Percentiles rank a stretch among this genome's conserved stretches.
phyloP scores from a whole-genome alignment of 257 asterid species.

The Lycium ferocissimum region DNA sequence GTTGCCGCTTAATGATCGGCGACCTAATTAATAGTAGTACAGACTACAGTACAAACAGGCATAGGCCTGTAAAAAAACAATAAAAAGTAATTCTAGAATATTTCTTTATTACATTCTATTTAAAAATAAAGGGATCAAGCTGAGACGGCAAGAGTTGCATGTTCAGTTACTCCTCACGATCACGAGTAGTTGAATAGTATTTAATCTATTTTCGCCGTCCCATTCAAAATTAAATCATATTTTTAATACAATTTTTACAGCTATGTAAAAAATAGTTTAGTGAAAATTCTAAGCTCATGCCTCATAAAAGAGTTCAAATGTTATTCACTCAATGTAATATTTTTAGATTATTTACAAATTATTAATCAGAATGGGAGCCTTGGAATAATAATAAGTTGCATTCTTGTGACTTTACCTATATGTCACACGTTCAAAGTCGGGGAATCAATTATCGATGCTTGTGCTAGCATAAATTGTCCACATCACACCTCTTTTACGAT shows the following conservation, averaged over 20 bases:
- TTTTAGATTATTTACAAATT: not conserved
- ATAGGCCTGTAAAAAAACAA: not conserved
- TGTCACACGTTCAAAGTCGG: too few relatives aligned
- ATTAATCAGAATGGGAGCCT: not conserved
- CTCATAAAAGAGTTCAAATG: not conserved
- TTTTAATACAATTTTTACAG: not conserved
- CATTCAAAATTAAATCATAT: not conserved
- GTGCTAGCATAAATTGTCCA: too few relatives aligned
- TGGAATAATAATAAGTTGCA: too few relatives aligned
- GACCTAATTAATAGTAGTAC: not conserved
- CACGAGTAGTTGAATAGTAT: constrained; percentile 24
- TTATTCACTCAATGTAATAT: not conserved
- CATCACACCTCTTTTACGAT: too few relatives aligned
- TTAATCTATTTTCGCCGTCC: not conserved
- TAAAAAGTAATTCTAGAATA: not conserved
- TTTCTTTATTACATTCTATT: not conserved
- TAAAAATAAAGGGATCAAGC: not conserved
- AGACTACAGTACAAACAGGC: not conserved
- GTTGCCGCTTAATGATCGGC: not conserved
- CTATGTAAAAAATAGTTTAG: not conserved
- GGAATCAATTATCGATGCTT: too few relatives aligned
- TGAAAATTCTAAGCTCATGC: not conserved
- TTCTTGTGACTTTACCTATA: too few relatives aligned
- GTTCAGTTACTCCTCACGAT: constrained; percentile 41
- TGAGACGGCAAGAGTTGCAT: constrained; percentile 45